Conservation (phyloP, 2,329 filamentous ascomycete species). For the Penicillium sp. region DNA sequence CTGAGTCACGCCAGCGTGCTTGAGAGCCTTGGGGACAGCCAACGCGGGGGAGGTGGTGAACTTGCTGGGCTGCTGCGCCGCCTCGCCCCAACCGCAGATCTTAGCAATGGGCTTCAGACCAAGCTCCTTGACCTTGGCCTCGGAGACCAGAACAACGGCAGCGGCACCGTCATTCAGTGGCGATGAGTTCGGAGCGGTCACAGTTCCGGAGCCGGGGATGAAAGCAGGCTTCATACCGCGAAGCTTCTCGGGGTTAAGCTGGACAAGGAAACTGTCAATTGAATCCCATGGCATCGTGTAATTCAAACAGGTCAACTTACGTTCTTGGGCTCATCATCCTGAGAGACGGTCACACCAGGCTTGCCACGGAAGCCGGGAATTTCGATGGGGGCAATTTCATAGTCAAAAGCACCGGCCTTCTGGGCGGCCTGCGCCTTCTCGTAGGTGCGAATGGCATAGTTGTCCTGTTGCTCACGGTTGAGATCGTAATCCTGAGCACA, state of each 20-base stretch:
- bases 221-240: conserved; percentile 79
- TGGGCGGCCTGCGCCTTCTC: conserved; percentile 85
- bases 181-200: conserved; percentile 94
- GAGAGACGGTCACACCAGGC: conserved; percentile 70
- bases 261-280: not conserved
- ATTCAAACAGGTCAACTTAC: conserved; percentile 34
- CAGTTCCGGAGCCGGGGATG: conserved; percentile 68
- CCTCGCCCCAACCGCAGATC: conserved; percentile 96
- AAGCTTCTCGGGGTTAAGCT: conserved; percentile 73
- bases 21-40: conserved; percentile 93
- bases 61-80: conserved; percentile 81
- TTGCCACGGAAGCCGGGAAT: conserved; percentile 86
- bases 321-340: conserved; percentile 96
- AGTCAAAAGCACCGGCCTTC: conserved; percentile 70
- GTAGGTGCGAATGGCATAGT: conserved; percentile 92
- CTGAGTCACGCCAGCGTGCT: conserved; percentile 78
- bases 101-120: conserved; percentile 87
- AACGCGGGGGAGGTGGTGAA: conserved; percentile 93
- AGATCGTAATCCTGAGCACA: conserved; percentile 80
- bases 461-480: conserved; percentile 79
- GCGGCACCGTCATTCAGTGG: conserved; percentile 93
- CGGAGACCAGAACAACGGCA: conserved; percentile 86
- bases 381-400: conserved; percentile 85
- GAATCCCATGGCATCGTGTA: too few species aligned
- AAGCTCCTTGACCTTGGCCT: conserved; percentile 88